phyloP scores from a whole-genome alignment of 2,329 filamentous ascomycete genomes.

The Neonectria neomacrospora region DNA sequence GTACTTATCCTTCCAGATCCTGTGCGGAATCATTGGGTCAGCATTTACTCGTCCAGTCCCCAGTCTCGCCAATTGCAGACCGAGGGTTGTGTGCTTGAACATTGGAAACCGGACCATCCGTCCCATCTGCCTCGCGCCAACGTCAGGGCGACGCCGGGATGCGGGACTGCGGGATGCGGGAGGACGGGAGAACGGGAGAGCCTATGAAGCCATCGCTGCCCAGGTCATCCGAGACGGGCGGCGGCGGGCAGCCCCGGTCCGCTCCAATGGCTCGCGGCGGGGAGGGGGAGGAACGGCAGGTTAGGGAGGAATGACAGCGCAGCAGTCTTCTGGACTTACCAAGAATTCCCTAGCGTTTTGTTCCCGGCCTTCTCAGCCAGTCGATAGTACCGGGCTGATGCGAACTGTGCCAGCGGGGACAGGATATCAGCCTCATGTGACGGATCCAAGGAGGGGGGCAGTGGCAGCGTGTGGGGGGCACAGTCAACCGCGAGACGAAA shows the following conservation, averaged over 20 bases:
- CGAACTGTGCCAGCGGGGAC: conserved; percentile 65
- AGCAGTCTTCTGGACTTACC: conserved; percentile 69
- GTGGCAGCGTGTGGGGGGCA: conserved; percentile 20
- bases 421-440: conserved; percentile 62
- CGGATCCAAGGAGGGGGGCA: conserved; percentile 31
- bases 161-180: conserved; percentile 1
- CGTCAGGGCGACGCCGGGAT: conserved; percentile 1
- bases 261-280: conserved; percentile 27
- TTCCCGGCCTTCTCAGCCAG: conserved; percentile 88
- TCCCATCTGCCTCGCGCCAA: background rate
- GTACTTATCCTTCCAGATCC: conserved; percentile 99
- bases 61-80: conserved; percentile 10
- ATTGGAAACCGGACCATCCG: conserved; percentile 10
- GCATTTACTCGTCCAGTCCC: conserved; percentile 22
- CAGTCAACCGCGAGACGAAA: conserved; percentile 4
- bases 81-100: background rate
- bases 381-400: conserved; percentile 89
- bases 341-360: conserved; percentile 93
- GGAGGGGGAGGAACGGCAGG: background rate
- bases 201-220: conserved; percentile 30
- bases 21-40: conserved; percentile 52
- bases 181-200: conserved; percentile 14
- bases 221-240: conserved; percentile 15
- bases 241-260: conserved; percentile 3
- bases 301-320: conserved; percentile 26